These are phyloP conservation scores for Pseudopediastrum boryanum DNA, from an alignment of 139 green algal species.

Conservation along the genomic window DNA sequence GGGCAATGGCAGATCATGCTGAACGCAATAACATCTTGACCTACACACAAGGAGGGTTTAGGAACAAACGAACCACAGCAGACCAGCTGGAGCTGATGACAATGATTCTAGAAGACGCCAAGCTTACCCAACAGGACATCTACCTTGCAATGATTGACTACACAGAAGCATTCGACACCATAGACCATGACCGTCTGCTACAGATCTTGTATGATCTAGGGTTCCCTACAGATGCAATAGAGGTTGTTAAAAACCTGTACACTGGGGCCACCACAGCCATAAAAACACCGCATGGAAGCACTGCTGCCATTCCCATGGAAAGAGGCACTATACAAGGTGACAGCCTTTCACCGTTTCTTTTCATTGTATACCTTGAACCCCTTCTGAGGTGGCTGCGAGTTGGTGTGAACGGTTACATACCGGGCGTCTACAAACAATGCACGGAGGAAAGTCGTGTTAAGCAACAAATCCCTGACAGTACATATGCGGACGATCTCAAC, in stretches of 20 bases:
- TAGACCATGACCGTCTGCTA: constrained; percentile 48
- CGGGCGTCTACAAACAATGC: not conserved
- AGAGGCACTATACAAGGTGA: constrained; percentile 54
- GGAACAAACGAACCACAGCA: constrained; percentile 3
- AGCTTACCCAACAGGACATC: constrained; percentile 17
- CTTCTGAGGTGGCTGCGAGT: constrained; percentile 6
- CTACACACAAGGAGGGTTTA: constrained; percentile 49
- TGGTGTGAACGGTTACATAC: not conserved
- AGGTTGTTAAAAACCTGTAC: constrained; percentile 50
- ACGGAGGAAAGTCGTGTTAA: too few relatives aligned
- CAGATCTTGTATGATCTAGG: constrained; percentile 45
- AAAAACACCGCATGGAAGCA: not conserved
- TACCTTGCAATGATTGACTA: constrained; percentile 45
- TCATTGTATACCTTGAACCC: constrained; percentile 27
- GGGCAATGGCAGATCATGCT: constrained; percentile 16
- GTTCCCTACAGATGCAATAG: constrained; percentile 39
- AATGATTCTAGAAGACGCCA: constrained; percentile 41
- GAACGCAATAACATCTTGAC: constrained; percentile 21
- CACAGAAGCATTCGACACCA: constrained; percentile 48
- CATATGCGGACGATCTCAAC: too few relatives aligned
- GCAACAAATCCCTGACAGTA: too few relatives aligned
- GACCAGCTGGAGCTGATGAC: constrained; percentile 22
- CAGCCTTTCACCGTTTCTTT: constrained; percentile 42
- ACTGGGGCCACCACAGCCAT: constrained; percentile 30
- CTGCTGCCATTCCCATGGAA: constrained; percentile 25